Conservation (phyloP, 2,329 filamentous ascomycete species). For the Orbilia quercus region DNA sequence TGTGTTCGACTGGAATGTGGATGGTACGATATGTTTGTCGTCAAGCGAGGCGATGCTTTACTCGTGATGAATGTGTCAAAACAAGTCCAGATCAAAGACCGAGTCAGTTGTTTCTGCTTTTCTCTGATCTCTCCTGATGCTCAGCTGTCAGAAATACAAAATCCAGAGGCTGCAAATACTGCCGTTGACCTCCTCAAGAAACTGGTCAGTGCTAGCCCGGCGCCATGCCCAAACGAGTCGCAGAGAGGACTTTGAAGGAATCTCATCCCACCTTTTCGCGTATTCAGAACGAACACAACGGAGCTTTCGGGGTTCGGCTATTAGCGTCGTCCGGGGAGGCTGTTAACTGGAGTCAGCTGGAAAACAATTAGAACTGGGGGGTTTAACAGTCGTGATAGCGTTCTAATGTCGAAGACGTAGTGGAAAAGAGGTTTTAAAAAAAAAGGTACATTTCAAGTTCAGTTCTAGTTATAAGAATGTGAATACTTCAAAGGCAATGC, state of each 20-base stretch:
- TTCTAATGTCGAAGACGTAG: background rate
- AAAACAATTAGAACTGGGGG: background rate
- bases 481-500: too few species aligned
- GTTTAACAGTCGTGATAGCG: background rate
- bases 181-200: constrained; percentile 24
- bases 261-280: constrained; percentile 18
- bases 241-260: constrained; percentile 9
- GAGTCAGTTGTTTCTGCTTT: constrained; percentile 39
- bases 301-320: constrained; percentile 8
- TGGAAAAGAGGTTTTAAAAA: constrained; percentile 16
- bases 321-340: background rate
- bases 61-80: too few species aligned
- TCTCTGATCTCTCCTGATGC: constrained; percentile 18
- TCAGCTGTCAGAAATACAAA: too few species aligned
- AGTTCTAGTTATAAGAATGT: too few species aligned
- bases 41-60: too few species aligned
- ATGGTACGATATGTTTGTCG: too few species aligned
- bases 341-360: background rate
- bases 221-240: background rate
- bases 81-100: constrained; percentile 50
- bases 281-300: background rate
- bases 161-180: constrained; percentile 12
- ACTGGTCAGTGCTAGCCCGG: too few species aligned
- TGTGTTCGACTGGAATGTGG: background rate
- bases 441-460: background rate